Evolutionary conservation across 805 yeast species (phyloP).

Genomic region (Clavispora phyllophila): DNA sequence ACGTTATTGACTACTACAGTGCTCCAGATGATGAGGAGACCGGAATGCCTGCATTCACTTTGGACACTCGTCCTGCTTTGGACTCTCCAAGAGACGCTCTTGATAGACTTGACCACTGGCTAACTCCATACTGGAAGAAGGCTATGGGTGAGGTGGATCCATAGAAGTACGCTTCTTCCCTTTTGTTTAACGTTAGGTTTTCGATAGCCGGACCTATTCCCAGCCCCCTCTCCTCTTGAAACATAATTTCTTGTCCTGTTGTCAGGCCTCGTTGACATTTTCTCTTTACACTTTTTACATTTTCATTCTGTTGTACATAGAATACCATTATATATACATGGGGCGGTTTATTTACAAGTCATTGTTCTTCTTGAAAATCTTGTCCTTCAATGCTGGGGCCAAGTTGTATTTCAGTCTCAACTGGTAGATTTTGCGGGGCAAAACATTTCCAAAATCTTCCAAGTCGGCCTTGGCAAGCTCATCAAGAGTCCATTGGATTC

Average conservation of each 20-base stretch:
- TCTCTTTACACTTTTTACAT: background rate
- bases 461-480: constrained; percentile 30
- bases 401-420: constrained; percentile 15
- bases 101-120: constrained; percentile 70
- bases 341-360: background rate
- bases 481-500: constrained; percentile 31
- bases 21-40: constrained; percentile 85
- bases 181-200: background rate
- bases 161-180: background rate
- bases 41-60: constrained; percentile 85
- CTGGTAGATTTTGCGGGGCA: constrained; percentile 32
- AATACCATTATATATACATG: constrained; percentile 1
- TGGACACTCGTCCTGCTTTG: constrained; percentile 94
- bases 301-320: background rate
- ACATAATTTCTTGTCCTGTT: background rate
- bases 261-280: background rate
- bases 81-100: constrained; percentile 58
- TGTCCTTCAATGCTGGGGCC: constrained; percentile 12
- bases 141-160: constrained; percentile 53
- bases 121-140: constrained; percentile 58
- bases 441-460: constrained; percentile 30
- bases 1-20: constrained; percentile 93
- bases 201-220: background rate
- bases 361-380: background rate
- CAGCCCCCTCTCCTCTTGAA: background rate